A percentile compares a stretch with the other conserved stretches of the same genome.
These are phyloP conservation scores for Leishmania guyanensis DNA, from an alignment of 208 protist species.

Conservation along the genomic window DNA sequence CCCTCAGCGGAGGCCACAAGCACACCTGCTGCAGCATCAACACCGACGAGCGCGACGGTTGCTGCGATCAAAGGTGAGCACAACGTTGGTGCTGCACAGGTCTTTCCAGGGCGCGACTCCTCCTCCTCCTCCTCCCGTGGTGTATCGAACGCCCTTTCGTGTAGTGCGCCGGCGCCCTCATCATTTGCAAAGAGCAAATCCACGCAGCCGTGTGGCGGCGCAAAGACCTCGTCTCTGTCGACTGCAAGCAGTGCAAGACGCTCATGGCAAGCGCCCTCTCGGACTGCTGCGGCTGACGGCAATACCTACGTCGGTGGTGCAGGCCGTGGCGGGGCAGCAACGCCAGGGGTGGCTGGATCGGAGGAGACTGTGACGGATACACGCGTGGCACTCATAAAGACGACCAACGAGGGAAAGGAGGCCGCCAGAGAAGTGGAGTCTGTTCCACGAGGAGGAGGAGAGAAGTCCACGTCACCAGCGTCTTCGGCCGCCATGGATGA, in stretches of 20 bases:
- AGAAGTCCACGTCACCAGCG: not conserved
- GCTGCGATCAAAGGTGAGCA: not conserved
- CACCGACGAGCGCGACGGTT: not conserved
- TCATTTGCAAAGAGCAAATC: not conserved
- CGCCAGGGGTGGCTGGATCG: not conserved
- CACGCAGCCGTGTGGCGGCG: not conserved
- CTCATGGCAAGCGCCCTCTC: not conserved
- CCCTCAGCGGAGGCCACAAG: not conserved
- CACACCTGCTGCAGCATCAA: conserved; percentile 1
- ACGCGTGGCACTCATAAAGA: not conserved
- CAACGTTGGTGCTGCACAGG: not conserved
- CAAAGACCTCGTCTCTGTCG: not conserved
- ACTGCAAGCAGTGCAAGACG: not conserved
- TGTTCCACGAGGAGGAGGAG: not conserved
- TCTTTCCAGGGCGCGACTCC: not conserved
- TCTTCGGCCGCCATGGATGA: too few species aligned
- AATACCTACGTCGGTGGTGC: not conserved
- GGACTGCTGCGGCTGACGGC: not conserved
- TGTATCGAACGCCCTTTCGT: not conserved
- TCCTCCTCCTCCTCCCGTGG: not conserved
- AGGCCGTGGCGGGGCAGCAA: not conserved
- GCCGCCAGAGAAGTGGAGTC: not conserved
- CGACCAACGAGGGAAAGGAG: not conserved
- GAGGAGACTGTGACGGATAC: not conserved
- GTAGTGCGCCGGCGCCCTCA: not conserved